Percentiles rank a stretch among this genome's conserved stretches.
Evolutionary conservation across 2,329 filamentous ascomycete genomes (phyloP).

Genomic region (Oidium heveae): DNA sequence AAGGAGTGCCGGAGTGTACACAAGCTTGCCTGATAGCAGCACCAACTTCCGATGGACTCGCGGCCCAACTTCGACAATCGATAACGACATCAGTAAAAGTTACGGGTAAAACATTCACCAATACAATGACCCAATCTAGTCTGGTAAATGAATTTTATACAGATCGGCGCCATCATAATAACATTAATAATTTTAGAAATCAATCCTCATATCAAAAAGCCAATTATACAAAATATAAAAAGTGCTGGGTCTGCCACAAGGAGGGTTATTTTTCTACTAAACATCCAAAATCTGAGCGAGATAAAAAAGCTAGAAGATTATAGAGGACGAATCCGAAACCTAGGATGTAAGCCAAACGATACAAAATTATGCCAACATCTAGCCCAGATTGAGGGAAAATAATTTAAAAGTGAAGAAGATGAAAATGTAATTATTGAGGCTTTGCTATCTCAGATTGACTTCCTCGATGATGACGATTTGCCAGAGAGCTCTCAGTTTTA

Average conservation of each 20-base stretch:
- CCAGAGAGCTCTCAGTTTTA: neutral
- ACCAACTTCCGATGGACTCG: neutral
- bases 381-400: neutral
- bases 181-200: neutral
- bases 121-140: neutral
- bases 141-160: neutral
- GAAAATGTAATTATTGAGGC: neutral
- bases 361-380: neutral
- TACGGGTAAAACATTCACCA: neutral
- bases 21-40: neutral
- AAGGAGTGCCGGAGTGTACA: neutral
- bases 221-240: neutral
- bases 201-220: neutral
- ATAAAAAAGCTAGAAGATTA: neutral
- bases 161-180: neutral
- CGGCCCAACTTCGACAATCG: neutral
- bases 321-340: neutral
- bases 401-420: neutral
- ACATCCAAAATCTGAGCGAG: neutral
- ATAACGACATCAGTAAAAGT: neutral
- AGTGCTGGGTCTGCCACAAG: neutral
- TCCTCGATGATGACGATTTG: neutral
- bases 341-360: neutral
- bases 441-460: neutral
- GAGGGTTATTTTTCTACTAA: neutral